Evolutionary conservation across 2,329 filamentous ascomycete genomes (phyloP).

Genomic region (Hansfordia pulvinata): DNA sequence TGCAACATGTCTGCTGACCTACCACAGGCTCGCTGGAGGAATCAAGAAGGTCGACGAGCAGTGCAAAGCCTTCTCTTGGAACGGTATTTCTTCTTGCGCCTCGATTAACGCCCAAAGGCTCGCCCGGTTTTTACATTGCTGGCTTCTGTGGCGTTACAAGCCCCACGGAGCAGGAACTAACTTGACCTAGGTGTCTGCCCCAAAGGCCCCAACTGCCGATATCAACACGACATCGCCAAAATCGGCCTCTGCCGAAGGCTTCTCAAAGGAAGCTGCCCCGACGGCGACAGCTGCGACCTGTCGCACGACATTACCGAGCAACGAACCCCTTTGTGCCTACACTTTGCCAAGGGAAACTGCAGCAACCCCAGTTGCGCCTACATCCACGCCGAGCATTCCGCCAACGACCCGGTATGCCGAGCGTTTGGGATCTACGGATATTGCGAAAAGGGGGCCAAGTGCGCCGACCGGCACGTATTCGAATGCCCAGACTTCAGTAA

Average conservation of each 20-base stretch:
- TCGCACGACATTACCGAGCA: constrained; percentile 77
- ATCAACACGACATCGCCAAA: constrained; percentile 71
- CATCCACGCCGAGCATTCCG: constrained; percentile 68
- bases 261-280: constrained; percentile 62
- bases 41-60: constrained; percentile 58
- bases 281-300: constrained; percentile 73
- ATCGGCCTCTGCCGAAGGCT: constrained; percentile 85
- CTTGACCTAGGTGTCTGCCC: constrained; percentile 59
- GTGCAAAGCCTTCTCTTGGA: constrained; percentile 60
- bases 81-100: too few species aligned
- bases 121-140: constrained; percentile 12
- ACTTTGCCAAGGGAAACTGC: constrained; percentile 84
- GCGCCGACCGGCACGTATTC: constrained; percentile 72
- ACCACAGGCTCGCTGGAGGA: constrained; percentile 30
- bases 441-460: constrained; percentile 69
- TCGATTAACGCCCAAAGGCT: too few species aligned
- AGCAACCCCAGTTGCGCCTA: constrained; percentile 78
- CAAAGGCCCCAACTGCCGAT: constrained; percentile 68
- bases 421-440: constrained; percentile 78
- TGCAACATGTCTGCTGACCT: constrained; percentile 22
- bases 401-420: constrained; percentile 68
- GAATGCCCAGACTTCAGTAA: constrained; percentile 96
- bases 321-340: constrained; percentile 76
- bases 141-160: constrained; percentile 25
- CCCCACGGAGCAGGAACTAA: constrained; percentile 20